A percentile compares a stretch with the other conserved stretches of the same genome.
Conservation (phyloP, 169 alveolate species). For the Besnoitia besnoiti region DNA sequence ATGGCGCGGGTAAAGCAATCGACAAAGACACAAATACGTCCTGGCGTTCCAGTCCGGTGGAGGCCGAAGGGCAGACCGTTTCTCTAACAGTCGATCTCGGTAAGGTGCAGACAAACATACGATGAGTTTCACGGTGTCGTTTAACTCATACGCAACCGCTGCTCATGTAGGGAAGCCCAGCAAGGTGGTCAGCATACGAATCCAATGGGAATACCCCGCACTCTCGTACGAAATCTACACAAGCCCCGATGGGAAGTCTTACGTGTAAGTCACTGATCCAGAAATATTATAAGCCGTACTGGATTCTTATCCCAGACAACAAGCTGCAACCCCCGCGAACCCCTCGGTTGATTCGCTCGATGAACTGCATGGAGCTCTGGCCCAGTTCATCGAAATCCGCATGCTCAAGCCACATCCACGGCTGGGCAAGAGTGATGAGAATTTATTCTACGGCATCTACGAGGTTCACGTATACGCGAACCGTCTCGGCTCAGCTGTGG, state of each 20-base stretch:
- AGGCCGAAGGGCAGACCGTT: constrained; percentile 77
- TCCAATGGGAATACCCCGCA: constrained; percentile 92
- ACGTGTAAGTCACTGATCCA: constrained; percentile 67
- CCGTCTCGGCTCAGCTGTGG: constrained; percentile 82
- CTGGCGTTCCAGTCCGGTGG: constrained; percentile 89
- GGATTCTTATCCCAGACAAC: constrained; percentile 43
- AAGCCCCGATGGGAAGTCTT: constrained; percentile 82
- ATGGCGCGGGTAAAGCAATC: constrained; percentile 80
- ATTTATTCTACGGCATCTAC: constrained; percentile 86
- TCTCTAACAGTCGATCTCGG: constrained; percentile 80
- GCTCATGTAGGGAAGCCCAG: constrained; percentile 63
- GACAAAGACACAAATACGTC: constrained; percentile 86
- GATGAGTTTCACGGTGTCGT: neutral
- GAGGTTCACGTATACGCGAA: constrained; percentile 84
- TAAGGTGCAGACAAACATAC: neutral
- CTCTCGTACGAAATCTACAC: constrained; percentile 82
- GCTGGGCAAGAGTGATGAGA: constrained; percentile 82
- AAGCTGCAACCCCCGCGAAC: constrained; percentile 78
- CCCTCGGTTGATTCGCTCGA: constrained; percentile 80
- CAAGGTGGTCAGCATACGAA: constrained; percentile 78
- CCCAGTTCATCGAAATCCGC: constrained; percentile 79
- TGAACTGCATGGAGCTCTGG: constrained; percentile 77
- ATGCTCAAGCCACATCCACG: constrained; percentile 89
- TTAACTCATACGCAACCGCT: neutral
- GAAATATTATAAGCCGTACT: neutral